Evolutionary conservation across 345 rosid genomes (phyloP).

Genomic region (Salix dunnii): DNA sequence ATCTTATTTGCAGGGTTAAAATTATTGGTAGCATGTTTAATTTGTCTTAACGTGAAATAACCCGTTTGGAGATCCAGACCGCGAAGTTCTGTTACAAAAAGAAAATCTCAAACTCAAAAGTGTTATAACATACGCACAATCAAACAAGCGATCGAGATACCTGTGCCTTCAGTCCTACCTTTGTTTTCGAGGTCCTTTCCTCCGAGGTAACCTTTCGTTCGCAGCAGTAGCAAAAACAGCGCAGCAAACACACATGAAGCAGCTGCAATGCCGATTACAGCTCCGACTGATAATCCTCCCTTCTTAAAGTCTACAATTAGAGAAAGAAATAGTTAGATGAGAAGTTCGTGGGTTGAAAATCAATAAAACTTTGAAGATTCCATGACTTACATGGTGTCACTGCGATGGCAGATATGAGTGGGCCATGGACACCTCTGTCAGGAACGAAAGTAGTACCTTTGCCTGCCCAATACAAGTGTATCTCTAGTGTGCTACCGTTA

Average conservation of each 20-base stretch:
- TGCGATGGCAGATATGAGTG: conserved; percentile 75
- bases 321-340: not conserved
- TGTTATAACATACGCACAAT: not conserved
- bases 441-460: conserved; percentile 76
- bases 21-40: conserved; percentile 70
- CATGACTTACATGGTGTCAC: conserved; percentile 61
- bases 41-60: conserved; percentile 63
- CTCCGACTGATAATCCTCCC: conserved; percentile 55
- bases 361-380: not conserved
- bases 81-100: conserved; percentile 42
- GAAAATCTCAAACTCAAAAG: not conserved
- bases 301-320: conserved; percentile 51
- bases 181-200: conserved; percentile 45
- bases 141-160: not conserved
- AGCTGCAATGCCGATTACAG: conserved; percentile 57
- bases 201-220: conserved; percentile 51
- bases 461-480: conserved; percentile 80
- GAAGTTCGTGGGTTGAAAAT: not conserved
- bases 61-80: conserved; percentile 74
- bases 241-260: conserved; percentile 41
- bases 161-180: conserved; percentile 33
- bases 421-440: conserved; percentile 62
- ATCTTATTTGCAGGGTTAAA: conserved; percentile 69
- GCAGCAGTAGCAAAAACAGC: conserved; percentile 40
- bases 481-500: conserved; percentile 63